Evolutionary conservation across 1,139 yeast species (phyloP).

Genomic region (Scheffersomyces titani): DNA sequence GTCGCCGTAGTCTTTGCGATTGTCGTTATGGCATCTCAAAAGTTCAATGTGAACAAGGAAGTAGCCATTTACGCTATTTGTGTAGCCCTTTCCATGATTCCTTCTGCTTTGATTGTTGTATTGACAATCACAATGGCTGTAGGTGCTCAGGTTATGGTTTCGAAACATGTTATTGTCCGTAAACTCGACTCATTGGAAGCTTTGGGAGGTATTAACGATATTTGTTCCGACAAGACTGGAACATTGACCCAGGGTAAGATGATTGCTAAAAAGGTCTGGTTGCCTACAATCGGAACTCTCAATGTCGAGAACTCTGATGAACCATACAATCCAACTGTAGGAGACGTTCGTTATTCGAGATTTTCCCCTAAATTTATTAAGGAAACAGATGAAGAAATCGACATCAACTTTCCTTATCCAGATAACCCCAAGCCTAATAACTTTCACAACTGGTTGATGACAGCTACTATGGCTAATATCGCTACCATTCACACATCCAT

Average conservation of each 20-base stretch:
- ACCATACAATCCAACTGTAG: conserved; percentile 73
- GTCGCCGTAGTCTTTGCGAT: conserved; percentile 77
- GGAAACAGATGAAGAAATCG: conserved; percentile 39
- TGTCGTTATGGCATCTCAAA: conserved; percentile 78
- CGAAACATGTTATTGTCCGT: conserved; percentile 71
- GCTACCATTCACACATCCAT: conserved; percentile 52
- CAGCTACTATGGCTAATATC: conserved; percentile 74
- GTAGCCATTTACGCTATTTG: conserved; percentile 85
- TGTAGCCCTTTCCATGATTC: conserved; percentile 82
- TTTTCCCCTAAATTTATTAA: conserved; percentile 45
- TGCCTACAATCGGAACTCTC: conserved; percentile 74
- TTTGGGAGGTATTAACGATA: conserved; percentile 76
- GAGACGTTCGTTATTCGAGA: conserved; percentile 47
- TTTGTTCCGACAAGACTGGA: conserved; percentile 84
- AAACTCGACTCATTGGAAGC: conserved; percentile 80
- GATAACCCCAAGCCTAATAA: conserved; percentile 20
- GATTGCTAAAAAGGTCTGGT: conserved; percentile 73
- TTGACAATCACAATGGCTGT: conserved; percentile 85
- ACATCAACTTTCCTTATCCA: conserved; percentile 25
- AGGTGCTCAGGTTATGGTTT: conserved; percentile 79
- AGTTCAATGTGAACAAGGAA: conserved; percentile 62
- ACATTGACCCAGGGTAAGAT: conserved; percentile 80
- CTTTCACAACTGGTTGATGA: conserved; percentile 51
- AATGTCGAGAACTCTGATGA: conserved; percentile 61
- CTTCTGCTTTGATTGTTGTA: conserved; percentile 78